These are phyloP conservation scores for Pseudogymnoascus sp. DNA, from an alignment of 2,329 filamentous ascomycete species.

Conservation along the genomic window DNA sequence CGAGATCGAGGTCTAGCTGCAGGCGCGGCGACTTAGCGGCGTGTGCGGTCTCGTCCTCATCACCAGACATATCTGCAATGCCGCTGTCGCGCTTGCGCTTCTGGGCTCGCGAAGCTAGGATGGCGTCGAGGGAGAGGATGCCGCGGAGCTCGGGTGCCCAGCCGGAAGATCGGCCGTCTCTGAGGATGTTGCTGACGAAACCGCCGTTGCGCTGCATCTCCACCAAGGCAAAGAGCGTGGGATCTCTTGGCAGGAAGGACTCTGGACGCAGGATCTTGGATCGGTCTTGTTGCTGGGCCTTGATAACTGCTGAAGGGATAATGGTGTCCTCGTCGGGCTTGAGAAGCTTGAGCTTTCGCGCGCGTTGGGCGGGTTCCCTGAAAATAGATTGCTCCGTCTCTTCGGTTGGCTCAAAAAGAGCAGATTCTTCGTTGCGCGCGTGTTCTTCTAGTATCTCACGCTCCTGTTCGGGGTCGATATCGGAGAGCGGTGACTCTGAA, in stretches of 20 bases:
- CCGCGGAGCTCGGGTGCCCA: constrained; percentile 92
- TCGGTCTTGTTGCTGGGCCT: constrained; percentile 76
- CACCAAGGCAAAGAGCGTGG: constrained; percentile 77
- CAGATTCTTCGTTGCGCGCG: constrained; percentile 40
- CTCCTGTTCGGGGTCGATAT: constrained; percentile 58
- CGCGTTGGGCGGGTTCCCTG: constrained; percentile 63
- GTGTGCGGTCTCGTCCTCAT: constrained; percentile 48
- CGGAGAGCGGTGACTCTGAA: constrained; percentile 63
- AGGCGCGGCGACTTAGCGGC: constrained; percentile 63
- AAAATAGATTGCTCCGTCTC: constrained; percentile 51
- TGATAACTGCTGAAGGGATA: constrained; percentile 69
- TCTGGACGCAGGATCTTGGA: constrained; percentile 78
- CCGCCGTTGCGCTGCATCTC: constrained; percentile 86
- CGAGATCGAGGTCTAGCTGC: constrained; percentile 48
- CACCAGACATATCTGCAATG: constrained; percentile 68
- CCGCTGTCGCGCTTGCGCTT: constrained; percentile 93
- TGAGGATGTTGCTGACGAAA: constrained; percentile 81
- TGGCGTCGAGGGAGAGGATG: constrained; percentile 80
- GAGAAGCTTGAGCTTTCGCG: constrained; percentile 74
- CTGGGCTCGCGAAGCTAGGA: constrained; percentile 68
- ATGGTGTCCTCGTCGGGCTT: constrained; percentile 75
- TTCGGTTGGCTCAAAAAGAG: constrained; percentile 50
- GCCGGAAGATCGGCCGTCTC: constrained; percentile 65
- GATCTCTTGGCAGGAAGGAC: constrained; percentile 78
- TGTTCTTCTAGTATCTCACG: constrained; percentile 50